phyloP scores from a whole-genome alignment of 2,329 filamentous ascomycete species.

The Verticillium klebahnii region DNA sequence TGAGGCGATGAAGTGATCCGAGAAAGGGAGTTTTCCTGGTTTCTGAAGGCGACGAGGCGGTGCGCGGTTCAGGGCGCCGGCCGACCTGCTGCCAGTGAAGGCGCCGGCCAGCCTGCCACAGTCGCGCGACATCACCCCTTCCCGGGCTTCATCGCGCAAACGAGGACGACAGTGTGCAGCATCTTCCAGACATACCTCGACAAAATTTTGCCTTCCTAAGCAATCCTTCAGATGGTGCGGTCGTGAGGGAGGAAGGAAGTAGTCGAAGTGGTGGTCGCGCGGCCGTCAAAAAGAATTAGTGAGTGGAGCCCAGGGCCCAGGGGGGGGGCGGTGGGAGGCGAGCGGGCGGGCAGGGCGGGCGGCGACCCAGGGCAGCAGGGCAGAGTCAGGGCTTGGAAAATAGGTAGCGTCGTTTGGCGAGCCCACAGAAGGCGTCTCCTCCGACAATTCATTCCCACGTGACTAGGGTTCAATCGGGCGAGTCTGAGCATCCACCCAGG shows the following conservation, averaged over 20 bases:
- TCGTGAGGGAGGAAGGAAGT: constrained; percentile 2
- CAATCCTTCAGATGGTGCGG: constrained; percentile 52
- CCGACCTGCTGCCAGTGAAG: neutral
- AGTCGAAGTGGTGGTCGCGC: neutral
- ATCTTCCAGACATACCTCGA: constrained; percentile 59
- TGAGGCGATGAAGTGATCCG: neutral
- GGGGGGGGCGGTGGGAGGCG: neutral
- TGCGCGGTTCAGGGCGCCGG: neutral
- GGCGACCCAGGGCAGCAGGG: neutral
- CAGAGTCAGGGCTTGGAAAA: neutral
- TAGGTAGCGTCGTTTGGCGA: neutral
- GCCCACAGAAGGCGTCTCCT: neutral
- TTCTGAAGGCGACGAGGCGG: neutral
- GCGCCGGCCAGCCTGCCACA: neutral
- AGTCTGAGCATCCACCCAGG: neutral
- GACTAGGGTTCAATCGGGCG: neutral
- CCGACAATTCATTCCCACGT: neutral
- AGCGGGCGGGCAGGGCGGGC: neutral
- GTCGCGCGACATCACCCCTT: neutral
- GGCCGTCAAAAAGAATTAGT: constrained; percentile 13
- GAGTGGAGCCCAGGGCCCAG: neutral
- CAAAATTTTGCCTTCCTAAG: constrained; percentile 61
- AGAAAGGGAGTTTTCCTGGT: neutral
- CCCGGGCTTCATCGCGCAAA: neutral
- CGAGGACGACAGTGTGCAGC: constrained; percentile 22